Percentiles rank a stretch among this genome's conserved stretches.
phyloP scores from a whole-genome alignment of 116 monocot genomes.

The Dioscorea cayenensis region DNA sequence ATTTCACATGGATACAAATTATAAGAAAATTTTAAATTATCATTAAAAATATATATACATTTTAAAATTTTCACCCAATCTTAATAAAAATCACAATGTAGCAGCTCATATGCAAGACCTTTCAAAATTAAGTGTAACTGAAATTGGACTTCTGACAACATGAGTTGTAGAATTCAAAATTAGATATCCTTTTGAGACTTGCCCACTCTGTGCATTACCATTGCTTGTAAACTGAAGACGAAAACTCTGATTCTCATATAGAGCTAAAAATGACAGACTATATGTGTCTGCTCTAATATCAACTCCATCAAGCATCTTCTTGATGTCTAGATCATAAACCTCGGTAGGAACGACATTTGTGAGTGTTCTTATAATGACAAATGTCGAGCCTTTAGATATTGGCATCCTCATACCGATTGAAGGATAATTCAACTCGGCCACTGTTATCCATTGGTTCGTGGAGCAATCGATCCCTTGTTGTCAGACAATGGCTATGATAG shows the following conservation, averaged over 20 bases:
- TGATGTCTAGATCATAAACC: neutral
- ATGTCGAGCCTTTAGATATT: neutral
- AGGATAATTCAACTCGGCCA: neutral
- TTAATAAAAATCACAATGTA: no score
- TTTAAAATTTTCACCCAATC: no score
- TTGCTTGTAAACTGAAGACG: neutral
- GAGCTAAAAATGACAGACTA: neutral
- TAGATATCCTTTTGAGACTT: neutral
- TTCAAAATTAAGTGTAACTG: no score
- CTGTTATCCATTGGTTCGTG: neutral
- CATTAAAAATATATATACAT: no score
- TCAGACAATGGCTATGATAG: neutral
- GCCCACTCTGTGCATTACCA: neutral
- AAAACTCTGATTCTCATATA: neutral
- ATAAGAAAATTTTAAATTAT: no score
- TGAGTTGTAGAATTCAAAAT: neutral
- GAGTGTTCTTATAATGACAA: neutral
- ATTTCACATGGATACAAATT: no score
- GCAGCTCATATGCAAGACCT: no score
- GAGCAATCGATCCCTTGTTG: neutral
- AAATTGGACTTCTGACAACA: neutral
- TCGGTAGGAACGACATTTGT: neutral
- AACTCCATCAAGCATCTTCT: neutral
- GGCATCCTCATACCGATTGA: neutral
- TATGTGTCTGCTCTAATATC: neutral